Evolutionary conservation across 2,329 filamentous ascomycete species (phyloP).

Genomic region (Colletotrichum agaves): DNA sequence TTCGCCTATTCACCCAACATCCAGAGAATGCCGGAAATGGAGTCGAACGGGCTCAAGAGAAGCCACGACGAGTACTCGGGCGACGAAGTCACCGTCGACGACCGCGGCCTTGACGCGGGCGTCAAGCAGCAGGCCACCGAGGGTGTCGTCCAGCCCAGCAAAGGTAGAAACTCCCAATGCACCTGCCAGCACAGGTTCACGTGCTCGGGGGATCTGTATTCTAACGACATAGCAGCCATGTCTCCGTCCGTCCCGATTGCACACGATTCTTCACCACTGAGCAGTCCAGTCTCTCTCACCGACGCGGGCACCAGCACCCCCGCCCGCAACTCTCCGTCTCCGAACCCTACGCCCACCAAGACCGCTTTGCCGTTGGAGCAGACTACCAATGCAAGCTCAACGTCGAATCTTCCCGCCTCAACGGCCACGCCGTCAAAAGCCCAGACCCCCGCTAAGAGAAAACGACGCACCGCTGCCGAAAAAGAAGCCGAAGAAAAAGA

Average conservation of each 20-base stretch:
- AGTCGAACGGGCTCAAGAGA: slow-evolving; percentile 56
- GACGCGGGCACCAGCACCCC: slow-evolving; percentile 56
- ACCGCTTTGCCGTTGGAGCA: not conserved
- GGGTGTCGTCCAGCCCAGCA: slow-evolving; percentile 15
- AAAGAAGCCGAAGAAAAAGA: slow-evolving; percentile 49
- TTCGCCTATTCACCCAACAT: slow-evolving; percentile 60
- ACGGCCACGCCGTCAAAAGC: slow-evolving; percentile 13
- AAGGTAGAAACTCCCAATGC: slow-evolving; percentile 1
- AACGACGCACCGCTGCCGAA: slow-evolving; percentile 55
- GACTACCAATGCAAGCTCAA: not conserved
- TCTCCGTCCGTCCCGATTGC: slow-evolving; percentile 19
- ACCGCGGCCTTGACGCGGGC: slow-evolving; percentile 24
- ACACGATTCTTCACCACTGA: slow-evolving; percentile 26
- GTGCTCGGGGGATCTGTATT: too few species aligned
- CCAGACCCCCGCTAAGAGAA: slow-evolving; percentile 53
- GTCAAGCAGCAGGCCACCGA: slow-evolving; percentile 34
- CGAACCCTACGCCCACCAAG: slow-evolving; percentile 40
- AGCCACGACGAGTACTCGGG: slow-evolving; percentile 58
- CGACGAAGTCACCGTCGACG: slow-evolving; percentile 42
- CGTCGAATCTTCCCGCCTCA: slow-evolving; percentile 31
- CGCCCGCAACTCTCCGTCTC: slow-evolving; percentile 49
- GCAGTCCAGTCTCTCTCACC: slow-evolving; percentile 46
- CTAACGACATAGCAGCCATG: not conserved
- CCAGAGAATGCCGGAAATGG: slow-evolving; percentile 50
- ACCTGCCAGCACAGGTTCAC: not conserved